A percentile compares a stretch with the other conserved stretches of the same genome.
Conservation (phyloP, 148 eudicot species). For the Rhododendron kiyosumense region DNA sequence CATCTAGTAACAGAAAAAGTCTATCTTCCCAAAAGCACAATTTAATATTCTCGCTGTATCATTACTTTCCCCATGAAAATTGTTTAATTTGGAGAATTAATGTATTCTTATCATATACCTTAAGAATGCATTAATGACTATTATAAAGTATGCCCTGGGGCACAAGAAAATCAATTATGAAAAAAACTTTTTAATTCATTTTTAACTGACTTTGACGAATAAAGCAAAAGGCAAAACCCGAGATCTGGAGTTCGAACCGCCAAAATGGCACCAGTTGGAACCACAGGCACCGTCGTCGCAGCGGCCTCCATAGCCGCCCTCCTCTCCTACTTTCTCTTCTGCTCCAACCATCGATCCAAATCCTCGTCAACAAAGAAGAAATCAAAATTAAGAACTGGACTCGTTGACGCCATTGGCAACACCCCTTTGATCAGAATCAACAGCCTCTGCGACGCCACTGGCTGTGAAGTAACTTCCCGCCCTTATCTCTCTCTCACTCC, state of each 20-base stretch:
- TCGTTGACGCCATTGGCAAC: constrained; percentile 76
- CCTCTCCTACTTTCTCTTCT: constrained; percentile 42
- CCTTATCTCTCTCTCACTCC: not conserved
- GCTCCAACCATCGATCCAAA: constrained; percentile 16
- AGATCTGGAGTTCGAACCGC: not conserved
- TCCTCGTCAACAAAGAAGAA: constrained; percentile 22
- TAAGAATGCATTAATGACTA: no score
- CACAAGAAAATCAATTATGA: no score
- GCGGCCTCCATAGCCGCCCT: constrained; percentile 51
- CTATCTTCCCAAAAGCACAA: no score
- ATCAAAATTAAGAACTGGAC: constrained; percentile 36
- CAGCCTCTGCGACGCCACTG: constrained; percentile 82
- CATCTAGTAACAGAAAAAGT: no score
- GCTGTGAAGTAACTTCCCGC: constrained; percentile 52
- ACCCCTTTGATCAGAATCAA: constrained; percentile 85
- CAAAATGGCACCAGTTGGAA: constrained; percentile 30
- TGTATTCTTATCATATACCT: no score
- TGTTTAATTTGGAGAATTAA: no score
- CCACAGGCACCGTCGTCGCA: constrained; percentile 29
- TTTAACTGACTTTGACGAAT: not conserved
- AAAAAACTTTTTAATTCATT: no score
- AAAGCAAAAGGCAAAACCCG: not conserved
- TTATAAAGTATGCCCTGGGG: no score
- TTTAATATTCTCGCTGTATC: no score
- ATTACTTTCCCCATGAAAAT: no score